Percentiles rank a stretch among this genome's conserved stretches.
phyloP scores from a whole-genome alignment of 345 rosid genomes.

The Arabis alpina region DNA sequence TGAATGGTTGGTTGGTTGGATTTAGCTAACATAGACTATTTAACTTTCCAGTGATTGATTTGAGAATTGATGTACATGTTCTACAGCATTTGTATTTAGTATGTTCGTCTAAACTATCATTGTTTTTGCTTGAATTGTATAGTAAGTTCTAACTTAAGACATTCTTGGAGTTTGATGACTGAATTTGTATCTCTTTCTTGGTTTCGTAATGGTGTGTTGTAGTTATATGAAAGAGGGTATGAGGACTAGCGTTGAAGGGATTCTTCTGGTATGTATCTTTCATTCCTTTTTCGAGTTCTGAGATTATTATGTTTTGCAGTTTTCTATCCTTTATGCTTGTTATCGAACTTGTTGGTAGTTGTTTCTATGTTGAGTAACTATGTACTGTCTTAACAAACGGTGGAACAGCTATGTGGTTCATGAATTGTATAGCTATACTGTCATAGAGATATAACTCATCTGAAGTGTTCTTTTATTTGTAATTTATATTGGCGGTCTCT shows the following conservation, averaged over 20 bases:
- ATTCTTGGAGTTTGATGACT: slow-evolving; percentile 9
- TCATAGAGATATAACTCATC: not conserved
- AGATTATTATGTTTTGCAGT: not conserved
- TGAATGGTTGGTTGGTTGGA: too few species aligned
- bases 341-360: slow-evolving; percentile 3
- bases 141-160: not conserved
- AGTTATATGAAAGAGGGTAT: slow-evolving; percentile 98
- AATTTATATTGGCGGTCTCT: not conserved
- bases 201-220: slow-evolving; percentile 33
- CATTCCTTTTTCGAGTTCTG: slow-evolving; percentile 9
- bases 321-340: slow-evolving; percentile 1
- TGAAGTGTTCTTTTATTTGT: not conserved
- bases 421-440: slow-evolving; percentile 4
- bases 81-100: not conserved
- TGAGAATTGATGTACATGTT: slow-evolving; percentile 9
- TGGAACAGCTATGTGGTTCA: slow-evolving; percentile 16
- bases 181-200: slow-evolving; percentile 16
- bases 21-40: not conserved
- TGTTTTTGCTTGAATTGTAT: not conserved
- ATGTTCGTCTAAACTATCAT: not conserved
- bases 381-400: not conserved
- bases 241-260: slow-evolving; percentile 95
- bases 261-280: slow-evolving; percentile 70
- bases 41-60: slow-evolving; percentile 15
- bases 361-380: not conserved